Evolutionary conservation across 768 basidiomycete species (phyloP), one percentile per base, ranked within the genome.

Genomic region (Psilocybe subaeruginosa): DNA sequence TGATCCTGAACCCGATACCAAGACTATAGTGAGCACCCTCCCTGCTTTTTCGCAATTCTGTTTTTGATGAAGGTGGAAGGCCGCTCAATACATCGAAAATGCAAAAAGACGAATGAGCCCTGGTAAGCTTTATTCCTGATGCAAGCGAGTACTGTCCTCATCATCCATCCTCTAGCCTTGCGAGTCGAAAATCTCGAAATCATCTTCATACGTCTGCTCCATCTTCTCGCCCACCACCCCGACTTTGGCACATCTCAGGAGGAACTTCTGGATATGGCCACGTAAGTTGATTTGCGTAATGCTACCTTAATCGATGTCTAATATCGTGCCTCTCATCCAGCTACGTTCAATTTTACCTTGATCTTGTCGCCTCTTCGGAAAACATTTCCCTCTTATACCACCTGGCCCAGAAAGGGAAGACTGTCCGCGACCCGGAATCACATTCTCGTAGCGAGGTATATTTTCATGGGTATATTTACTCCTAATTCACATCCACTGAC

Each of bases 191-290:
- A 85, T 54, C 82, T 96, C 58, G 97, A 98, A 72, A 76, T 90
- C 58, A 85, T 90, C 1, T 92, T 99, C 66, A 85, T 96, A 46
- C 89, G 97, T 11, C 76, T 99, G 3, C 80, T 99, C 8, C 92
- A 95, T 69, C 74, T 95, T 0, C 80, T 99, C 4, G 93, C 95
- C 0, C 96, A 97, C 70, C 97, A 99, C 71, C 97, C 97, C 3
- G 97, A 99, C 74, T 96, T 95, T 68, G 82, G 80, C 17, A 81
- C 79, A 47, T 80, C 82, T 2, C 82, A 85, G 39, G 90, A 92
- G 35, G 88, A 88, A 45, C 72, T 96, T 39, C 78, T 85, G 35
- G 89, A 92, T 67, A 89, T 95, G 67, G 87, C 91, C 23, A 93
- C 90, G 95, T 97, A 65, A 49, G 89, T 70, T 19, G 46, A 53